Evolutionary conservation across 1,284 basidiomycete genomes (phyloP).

Genomic region (Earliella scabrosa): DNA sequence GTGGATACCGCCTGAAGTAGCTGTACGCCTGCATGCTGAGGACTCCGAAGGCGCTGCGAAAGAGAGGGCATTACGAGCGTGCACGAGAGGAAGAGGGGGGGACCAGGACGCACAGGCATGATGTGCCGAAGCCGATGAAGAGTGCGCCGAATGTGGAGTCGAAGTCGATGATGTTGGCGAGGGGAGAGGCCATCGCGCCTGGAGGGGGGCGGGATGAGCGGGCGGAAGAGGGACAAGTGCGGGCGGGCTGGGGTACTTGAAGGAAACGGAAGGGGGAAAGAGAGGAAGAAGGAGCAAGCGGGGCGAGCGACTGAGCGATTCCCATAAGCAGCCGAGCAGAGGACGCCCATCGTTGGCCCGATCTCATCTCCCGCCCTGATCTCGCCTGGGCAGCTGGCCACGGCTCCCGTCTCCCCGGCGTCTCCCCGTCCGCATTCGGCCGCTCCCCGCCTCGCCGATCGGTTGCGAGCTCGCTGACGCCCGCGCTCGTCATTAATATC

Average conservation of each 20-base stretch:
- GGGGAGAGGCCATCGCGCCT: constrained; percentile 15
- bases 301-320: background rate
- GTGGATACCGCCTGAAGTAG: constrained; percentile 63
- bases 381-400: too few relatives aligned
- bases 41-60: constrained; percentile 49
- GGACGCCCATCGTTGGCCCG: background rate
- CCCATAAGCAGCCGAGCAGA: constrained; percentile 1
- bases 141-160: constrained; percentile 64
- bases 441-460: too few relatives aligned
- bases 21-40: constrained; percentile 55
- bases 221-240: constrained; percentile 4
- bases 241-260: constrained; percentile 8
- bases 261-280: constrained; percentile 6
- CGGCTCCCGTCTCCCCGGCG: too few relatives aligned
- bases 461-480: too few relatives aligned
- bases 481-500: too few relatives aligned
- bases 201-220: constrained; percentile 1
- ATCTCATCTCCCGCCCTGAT: background rate
- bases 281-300: background rate
- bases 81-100: background rate
- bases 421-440: too few relatives aligned
- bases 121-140: constrained; percentile 58
- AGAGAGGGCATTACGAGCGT: background rate
- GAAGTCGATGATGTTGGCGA: constrained; percentile 33
- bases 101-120: constrained; percentile 39